Evolutionary conservation across 2,329 filamentous ascomycete genomes (phyloP), one percentile per base, ranked within the genome.

Genomic region (Coniochaeta prunicola): DNA sequence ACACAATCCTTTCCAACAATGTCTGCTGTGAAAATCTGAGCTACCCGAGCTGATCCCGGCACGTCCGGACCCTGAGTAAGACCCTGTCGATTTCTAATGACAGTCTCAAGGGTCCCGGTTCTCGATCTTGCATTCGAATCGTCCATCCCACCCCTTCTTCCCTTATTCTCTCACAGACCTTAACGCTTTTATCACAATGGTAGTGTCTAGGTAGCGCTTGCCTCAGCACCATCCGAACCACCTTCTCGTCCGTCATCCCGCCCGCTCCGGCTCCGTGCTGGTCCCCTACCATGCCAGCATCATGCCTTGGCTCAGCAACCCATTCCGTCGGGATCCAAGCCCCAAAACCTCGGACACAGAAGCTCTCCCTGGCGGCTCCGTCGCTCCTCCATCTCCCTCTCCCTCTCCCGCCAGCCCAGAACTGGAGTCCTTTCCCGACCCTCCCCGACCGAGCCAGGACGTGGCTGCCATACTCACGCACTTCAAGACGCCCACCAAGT

Each of bases 401-500:
- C 15, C 24, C 17, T 17, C 45, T 30, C 24, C 19, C 7, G 2
- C 24, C 45, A 30, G 45, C 45, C 45, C 45, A 4, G 19, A 24
- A 17, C 21, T 12, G 45, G 21, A 2, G 15, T 38, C 36, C 6
- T 38, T n/a, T 26, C 45, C 53, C 12, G 53, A 55, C 53, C 6
- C 54, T 15, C 54, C 54, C 8, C 54, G 54, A n/a, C 36, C 33
- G 13, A 56, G 54, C 36, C 54, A 56, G 8, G 54, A 56, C 15
- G 17, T 55, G 4, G 53, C 7, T 9, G 53, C 53, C 28, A 50
- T 50, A 12, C 45, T 50, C 45, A 8, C 45, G 8, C 53, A 33
- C 53, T 55, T 33, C 53, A 55, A 55, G 53, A 55, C 68, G 40
- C 76, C 79, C 19, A 79, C 72, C 42, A 58, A 66, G 6, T 64